These are phyloP conservation scores for Aspergillus jensenii DNA, from an alignment of 2,329 filamentous ascomycete genomes.

Conservation along the genomic window DNA sequence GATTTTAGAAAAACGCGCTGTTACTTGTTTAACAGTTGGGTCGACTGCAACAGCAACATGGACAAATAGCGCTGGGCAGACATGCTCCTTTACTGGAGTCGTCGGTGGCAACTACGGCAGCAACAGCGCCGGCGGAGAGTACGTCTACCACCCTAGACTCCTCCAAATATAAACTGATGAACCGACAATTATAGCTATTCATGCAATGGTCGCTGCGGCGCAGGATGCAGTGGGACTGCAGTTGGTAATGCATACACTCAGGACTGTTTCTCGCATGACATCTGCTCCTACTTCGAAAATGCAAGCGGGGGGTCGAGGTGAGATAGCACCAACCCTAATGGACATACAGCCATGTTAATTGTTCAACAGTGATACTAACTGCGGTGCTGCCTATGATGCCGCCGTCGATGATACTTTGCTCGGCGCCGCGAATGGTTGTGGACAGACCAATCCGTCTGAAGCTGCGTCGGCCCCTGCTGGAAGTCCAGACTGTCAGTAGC, in stretches of 20 bases:
- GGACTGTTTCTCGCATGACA: constrained; percentile 22
- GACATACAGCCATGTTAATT: not conserved
- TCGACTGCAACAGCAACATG: constrained; percentile 16
- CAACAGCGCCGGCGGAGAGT: constrained; percentile 15
- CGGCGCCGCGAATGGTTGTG: constrained; percentile 6
- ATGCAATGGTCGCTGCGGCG: constrained; percentile 21
- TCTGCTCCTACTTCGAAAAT: constrained; percentile 20
- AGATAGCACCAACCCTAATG: not conserved
- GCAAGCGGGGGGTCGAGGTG: constrained; percentile 16
- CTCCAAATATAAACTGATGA: not conserved
- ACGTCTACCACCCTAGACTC: not conserved
- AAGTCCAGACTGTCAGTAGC: constrained; percentile 1
- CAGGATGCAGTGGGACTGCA: constrained; percentile 14
- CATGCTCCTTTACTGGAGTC: constrained; percentile 12
- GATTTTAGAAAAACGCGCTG: constrained; percentile 3
- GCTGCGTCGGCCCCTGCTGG: not conserved
- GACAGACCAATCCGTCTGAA: constrained; percentile 11
- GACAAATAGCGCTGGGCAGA: constrained; percentile 16
- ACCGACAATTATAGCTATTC: constrained; percentile 12
- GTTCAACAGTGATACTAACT: constrained; percentile 11
- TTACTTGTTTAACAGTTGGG: constrained; percentile 17
- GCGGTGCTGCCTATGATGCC: constrained; percentile 12
- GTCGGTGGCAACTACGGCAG: constrained; percentile 19
- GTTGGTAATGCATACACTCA: constrained; percentile 19
- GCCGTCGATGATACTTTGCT: constrained; percentile 12